Percentiles rank a stretch among this genome's conserved stretches.
These are phyloP conservation scores for Kitagawia praeruptora DNA, from an alignment of 129 eudicot genomes.

Conservation along the genomic window DNA sequence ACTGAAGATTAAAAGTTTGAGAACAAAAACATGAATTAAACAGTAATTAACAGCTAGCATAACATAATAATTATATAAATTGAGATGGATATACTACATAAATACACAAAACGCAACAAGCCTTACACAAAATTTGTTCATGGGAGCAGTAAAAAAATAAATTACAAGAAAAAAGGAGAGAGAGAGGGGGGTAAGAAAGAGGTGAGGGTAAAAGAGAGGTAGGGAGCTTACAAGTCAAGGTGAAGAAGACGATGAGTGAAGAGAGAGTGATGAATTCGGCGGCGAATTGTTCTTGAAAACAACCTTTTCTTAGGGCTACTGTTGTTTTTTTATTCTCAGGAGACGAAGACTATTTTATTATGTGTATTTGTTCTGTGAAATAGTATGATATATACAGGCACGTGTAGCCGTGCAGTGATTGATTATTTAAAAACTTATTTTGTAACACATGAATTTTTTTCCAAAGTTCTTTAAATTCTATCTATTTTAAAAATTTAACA, in stretches of 20 bases:
- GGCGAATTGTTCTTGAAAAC: conserved; percentile 6
- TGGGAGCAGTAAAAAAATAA: not conserved
- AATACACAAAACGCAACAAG: not conserved
- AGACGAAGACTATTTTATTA: not conserved
- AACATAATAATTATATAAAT: not conserved
- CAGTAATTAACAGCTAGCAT: no score
- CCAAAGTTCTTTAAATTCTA: no score
- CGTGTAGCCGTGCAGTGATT: no score
- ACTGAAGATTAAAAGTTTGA: no score
- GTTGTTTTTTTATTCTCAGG: not conserved
- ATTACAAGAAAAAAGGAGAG: not conserved
- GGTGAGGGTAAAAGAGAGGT: not conserved
- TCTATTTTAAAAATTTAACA: no score
- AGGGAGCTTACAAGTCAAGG: not conserved
- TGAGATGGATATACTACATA: not conserved
- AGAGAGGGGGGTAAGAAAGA: not conserved
- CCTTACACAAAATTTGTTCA: not conserved
- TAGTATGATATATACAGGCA: no score
- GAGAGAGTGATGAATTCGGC: not conserved
- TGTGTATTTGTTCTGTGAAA: no score
- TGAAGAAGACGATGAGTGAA: not conserved
- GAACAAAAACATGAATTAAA: no score
- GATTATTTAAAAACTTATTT: no score
- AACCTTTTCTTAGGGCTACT: conserved; percentile 4
- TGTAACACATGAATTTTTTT: no score